Conservation (phyloP, 2,329 filamentous ascomycete species). For the Diplodia intermedia region DNA sequence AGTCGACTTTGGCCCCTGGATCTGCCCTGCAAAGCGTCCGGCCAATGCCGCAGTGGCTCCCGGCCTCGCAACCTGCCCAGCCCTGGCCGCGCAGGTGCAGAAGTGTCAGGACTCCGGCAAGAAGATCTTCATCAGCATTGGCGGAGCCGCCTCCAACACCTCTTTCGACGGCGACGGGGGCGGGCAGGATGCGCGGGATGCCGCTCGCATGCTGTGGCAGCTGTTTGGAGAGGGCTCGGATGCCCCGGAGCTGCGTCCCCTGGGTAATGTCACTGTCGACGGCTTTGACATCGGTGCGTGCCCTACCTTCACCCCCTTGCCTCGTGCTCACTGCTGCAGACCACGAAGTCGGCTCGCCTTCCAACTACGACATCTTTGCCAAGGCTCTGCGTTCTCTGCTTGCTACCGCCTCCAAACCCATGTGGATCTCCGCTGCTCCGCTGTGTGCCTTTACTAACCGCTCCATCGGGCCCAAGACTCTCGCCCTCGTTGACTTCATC, state of each 20-base stretch:
- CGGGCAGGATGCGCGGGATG: constrained; percentile 1
- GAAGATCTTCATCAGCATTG: constrained; percentile 27
- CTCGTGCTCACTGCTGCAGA: constrained; percentile 9
- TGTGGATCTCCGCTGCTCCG: constrained; percentile 27
- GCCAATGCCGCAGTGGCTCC: constrained; percentile 9
- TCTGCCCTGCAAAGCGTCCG: constrained; percentile 7
- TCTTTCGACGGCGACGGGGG: constrained; percentile 13
- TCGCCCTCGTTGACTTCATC: constrained; percentile 28
- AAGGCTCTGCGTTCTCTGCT: constrained; percentile 7
- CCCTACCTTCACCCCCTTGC: neutral
- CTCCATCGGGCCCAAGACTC: constrained; percentile 8
- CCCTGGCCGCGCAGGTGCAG: neutral
- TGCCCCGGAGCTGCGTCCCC: constrained; percentile 3
- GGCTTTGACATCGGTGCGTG: constrained; percentile 29
- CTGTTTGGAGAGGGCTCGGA: constrained; percentile 15
- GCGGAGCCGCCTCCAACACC: constrained; percentile 22
- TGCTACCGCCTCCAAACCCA: constrained; percentile 19
- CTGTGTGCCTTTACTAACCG: constrained; percentile 14
- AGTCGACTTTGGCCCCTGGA: constrained; percentile 19
- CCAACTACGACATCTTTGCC: constrained; percentile 25
- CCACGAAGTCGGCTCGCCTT: constrained; percentile 26
- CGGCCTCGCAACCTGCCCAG: constrained; percentile 17
- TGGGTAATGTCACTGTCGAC: constrained; percentile 19
- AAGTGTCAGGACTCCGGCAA: constrained; percentile 14
- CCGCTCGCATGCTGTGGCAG: constrained; percentile 13